A percentile compares a stretch with the other conserved stretches of the same genome.
These are phyloP conservation scores for Saussurea involucrata DNA, from an alignment of 129 eudicot genomes.

Conservation along the genomic window DNA sequence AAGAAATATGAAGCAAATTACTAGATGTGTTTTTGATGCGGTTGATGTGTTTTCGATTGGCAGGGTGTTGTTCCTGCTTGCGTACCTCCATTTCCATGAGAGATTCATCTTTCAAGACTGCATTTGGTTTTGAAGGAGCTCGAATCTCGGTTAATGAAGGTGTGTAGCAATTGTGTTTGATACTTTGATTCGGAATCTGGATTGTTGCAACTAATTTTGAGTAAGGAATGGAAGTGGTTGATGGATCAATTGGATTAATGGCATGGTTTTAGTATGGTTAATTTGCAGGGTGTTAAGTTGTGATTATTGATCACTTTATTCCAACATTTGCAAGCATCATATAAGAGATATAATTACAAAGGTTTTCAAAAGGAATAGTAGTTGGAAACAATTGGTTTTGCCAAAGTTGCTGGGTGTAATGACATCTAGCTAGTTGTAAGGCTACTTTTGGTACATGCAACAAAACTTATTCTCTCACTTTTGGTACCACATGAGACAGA, in stretches of 20 bases:
- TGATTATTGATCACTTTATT: no score
- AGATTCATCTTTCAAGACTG: conserved; percentile 35
- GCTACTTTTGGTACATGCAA: not conserved
- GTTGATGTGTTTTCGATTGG: conserved; percentile 23
- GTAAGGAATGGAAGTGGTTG: not conserved
- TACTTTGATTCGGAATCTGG: not conserved
- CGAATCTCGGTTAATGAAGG: conserved; percentile 5
- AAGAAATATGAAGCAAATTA: conserved; percentile 13
- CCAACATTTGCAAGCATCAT: not conserved
- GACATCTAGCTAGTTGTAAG: not conserved
- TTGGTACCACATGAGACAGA: not conserved
- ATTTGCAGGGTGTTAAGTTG: not conserved
- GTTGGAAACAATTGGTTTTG: not conserved
- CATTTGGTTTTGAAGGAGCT: conserved; percentile 26
- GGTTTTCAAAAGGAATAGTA: not conserved
- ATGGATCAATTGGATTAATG: not conserved
- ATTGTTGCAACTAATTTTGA: no score
- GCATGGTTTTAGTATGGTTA: not conserved
- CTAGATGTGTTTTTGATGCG: not conserved
- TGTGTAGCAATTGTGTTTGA: not conserved
- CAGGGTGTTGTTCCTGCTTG: conserved; percentile 21
- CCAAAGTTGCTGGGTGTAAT: not conserved
- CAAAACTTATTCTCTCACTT: not conserved
- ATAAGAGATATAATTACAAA: not conserved
- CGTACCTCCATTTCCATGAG: conserved; percentile 19